Base-by-base conservation (phyloP, 805 yeast species). In the Pichia gijzeniarum region DNA sequence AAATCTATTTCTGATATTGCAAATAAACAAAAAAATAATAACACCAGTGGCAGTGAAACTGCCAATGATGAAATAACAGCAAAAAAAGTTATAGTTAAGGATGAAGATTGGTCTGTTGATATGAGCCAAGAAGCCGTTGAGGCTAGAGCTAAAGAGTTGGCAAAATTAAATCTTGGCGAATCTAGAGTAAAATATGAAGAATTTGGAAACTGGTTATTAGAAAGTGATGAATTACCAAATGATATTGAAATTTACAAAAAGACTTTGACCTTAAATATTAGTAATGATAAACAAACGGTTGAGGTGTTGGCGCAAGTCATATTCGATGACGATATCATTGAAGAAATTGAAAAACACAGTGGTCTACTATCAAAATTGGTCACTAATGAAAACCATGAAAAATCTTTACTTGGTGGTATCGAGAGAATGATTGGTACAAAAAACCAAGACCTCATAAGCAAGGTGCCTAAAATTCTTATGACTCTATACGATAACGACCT, bases 41-140 rank as follows among this genome's bases (percentile, higher is more conserved):
- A 19, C 18, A 12, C 13, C 21, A 18, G 13, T 14, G 30, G 30
- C 65, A 56, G 7, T 8, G 16, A 22, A 16, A 33, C 20, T 13
- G 5, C 40, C 16, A 8, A 19, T 17, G 17, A 21, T 22, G 41
- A 38, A 3, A 19, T n/a, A 28, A 17, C 41, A n/a, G 13, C 36
- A 12, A 20, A 77, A 32, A 76, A 76, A 41, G 76, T 79, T 48
- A 80, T 76, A 50, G 84, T 85, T 44, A 81, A 82, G 53, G 96
- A 89, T 62, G 97, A 86, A 55, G 95, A 87, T 54, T 91, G 98
- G 98, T 88, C 96, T 17, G 96, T 90, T 36, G 99, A 91, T 66
- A 87, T 90, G 77, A 85, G 95, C 40, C 93, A 86, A 65, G 98
- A 89, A 69, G 98, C 98, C 48, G 87, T 91, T 53, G 82, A 84